Evolutionary conservation across 2,329 filamentous ascomycete species (phyloP).

Genomic region (Monosporascus sp.): DNA sequence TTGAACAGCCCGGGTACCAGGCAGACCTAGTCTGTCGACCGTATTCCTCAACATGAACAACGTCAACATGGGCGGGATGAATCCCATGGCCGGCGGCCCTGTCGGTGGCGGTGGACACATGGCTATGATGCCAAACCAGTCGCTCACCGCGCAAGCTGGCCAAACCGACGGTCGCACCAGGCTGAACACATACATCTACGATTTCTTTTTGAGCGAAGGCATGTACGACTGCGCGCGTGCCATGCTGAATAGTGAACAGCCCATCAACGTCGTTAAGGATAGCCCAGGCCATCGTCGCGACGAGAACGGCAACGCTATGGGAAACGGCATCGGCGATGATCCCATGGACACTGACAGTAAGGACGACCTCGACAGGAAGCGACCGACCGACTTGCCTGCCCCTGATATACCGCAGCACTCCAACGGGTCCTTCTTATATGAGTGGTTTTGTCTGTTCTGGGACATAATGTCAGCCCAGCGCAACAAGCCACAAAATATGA

Average conservation of each 20-base stretch:
- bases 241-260: conserved; percentile 61
- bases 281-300: conserved; percentile 63
- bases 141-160: conserved; percentile 28
- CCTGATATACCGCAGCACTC: conserved; percentile 61
- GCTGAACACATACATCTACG: conserved; percentile 85
- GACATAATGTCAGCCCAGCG: conserved; percentile 87
- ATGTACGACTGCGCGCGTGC: conserved; percentile 80
- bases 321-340: conserved; percentile 67
- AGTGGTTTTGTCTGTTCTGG: conserved; percentile 98
- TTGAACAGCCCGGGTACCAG: conserved; percentile 16
- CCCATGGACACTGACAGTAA: conserved; percentile 80
- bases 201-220: conserved; percentile 80
- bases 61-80: conserved; percentile 65
- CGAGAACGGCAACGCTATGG: conserved; percentile 59
- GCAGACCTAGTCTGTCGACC: conserved; percentile 35
- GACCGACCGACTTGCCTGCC: conserved; percentile 73
- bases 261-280: conserved; percentile 61
- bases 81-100: conserved; percentile 59
- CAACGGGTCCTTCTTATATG: conserved; percentile 82
- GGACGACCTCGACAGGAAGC: conserved; percentile 67
- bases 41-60: conserved; percentile 49
- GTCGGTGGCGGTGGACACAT: conserved; percentile 51
- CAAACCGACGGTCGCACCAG: conserved; percentile 42
- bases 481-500: conserved; percentile 52
- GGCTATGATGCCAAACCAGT: conserved; percentile 60